Percentiles rank a stretch among this genome's conserved stretches.
Evolutionary conservation across 1,284 basidiomycete genomes (phyloP).

Genomic region (Grifola frondosa): DNA sequence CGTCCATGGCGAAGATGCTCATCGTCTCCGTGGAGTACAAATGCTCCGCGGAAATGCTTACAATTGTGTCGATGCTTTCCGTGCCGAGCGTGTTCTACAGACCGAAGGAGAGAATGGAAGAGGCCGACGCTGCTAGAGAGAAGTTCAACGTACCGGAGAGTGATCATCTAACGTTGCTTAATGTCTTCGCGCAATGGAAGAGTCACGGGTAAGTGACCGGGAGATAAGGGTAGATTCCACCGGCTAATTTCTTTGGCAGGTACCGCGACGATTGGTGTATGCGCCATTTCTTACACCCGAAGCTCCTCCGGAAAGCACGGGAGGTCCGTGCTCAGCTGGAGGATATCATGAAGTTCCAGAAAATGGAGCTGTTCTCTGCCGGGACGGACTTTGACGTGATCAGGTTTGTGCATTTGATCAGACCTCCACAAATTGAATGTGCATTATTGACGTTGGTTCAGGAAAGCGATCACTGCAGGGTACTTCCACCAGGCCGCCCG

Average conservation of each 20-base stretch:
- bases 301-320: conserved; percentile 90
- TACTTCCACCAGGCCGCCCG: conserved; percentile 99
- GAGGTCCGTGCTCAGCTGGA: conserved; percentile 97
- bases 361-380: conserved; percentile 86
- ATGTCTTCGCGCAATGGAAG: conserved; percentile 99
- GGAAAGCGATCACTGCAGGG: conserved; percentile 96
- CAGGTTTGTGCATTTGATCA: conserved; percentile 48
- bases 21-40: conserved; percentile 93
- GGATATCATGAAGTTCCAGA: conserved; percentile 98
- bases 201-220: conserved; percentile 84
- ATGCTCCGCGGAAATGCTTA: conserved; percentile 95
- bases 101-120: conserved; percentile 93
- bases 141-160: conserved; percentile 99
- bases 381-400: conserved; percentile 96
- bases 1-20: conserved; percentile 97
- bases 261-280: conserved; percentile 93
- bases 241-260: conserved; percentile 40
- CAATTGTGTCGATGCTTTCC: conserved; percentile 98
- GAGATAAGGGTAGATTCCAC: too few relatives aligned
- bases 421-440: background rate
- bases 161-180: conserved; percentile 93
- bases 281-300: conserved; percentile 95
- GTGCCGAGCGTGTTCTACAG: conserved; percentile 97
- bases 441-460: conserved; percentile 30
- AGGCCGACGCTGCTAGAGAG: conserved; percentile 94